Percentiles rank a stretch among this genome's conserved stretches.
Conservation (phyloP, 129 eudicot species). For the Heracleum sosnowskyi region DNA sequence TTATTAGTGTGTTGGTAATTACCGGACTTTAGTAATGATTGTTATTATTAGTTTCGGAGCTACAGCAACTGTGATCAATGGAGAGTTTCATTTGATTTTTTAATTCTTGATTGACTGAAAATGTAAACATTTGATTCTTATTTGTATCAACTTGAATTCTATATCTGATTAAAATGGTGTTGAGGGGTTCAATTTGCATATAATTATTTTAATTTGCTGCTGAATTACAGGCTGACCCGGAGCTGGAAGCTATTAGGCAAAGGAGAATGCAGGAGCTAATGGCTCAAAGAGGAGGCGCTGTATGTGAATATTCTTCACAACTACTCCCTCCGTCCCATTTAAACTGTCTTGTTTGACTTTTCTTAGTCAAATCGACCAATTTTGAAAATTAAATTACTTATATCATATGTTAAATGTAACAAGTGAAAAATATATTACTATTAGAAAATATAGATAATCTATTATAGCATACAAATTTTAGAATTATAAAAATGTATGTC, state of each 20-base stretch:
- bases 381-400: too few relatives aligned
- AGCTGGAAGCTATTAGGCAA: conserved; percentile 91
- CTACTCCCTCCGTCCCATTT: too few relatives aligned
- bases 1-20: not conserved
- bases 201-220: not conserved
- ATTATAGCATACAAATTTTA: too few relatives aligned
- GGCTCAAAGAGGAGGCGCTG: conserved; percentile 89
- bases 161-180: not conserved
- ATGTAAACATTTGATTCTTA: not conserved
- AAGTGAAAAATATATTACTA: too few relatives aligned
- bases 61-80: too few relatives aligned
- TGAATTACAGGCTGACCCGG: conserved; percentile 73
- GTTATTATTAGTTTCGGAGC: not conserved
- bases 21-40: not conserved
- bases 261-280: conserved; percentile 97
- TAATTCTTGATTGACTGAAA: not conserved
- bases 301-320: conserved; percentile 15
- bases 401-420: too few relatives aligned
- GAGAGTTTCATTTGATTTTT: not conserved
- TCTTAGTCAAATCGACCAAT: too few relatives aligned
- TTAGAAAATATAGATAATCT: too few relatives aligned
- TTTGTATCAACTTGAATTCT: not conserved
- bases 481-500: too few relatives aligned
- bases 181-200: not conserved
- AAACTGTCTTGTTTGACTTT: too few relatives aligned